Percentiles rank a stretch among this genome's conserved stretches.
These are phyloP conservation scores for Colletotrichum costaricense DNA, from an alignment of 2,329 filamentous ascomycete species.

Conservation along the genomic window DNA sequence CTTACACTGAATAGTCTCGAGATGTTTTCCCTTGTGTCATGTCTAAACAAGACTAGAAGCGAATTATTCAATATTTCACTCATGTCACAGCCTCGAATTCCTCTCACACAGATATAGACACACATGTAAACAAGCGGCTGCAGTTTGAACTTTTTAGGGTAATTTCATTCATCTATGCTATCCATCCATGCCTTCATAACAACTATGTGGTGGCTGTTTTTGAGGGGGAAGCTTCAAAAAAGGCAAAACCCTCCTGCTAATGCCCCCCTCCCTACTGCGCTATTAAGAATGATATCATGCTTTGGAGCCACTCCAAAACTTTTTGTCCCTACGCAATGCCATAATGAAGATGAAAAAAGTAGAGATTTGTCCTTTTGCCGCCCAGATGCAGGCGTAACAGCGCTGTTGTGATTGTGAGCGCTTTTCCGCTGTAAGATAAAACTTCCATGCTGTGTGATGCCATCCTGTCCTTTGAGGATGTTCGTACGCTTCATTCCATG, in stretches of 20 bases:
- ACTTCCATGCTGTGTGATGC: background rate
- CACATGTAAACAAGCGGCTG: background rate
- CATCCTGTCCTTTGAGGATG: background rate
- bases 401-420: constrained; percentile 11
- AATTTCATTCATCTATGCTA: background rate
- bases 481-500: background rate
- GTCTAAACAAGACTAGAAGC: constrained; percentile 3
- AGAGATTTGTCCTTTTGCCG: constrained; percentile 24
- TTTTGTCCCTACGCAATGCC: constrained; percentile 20
- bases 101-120: background rate
- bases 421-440: background rate
- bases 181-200: background rate
- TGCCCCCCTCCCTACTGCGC: background rate
- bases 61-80: background rate
- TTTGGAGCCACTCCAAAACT: background rate
- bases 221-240: background rate
- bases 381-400: background rate
- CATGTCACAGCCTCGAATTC: background rate
- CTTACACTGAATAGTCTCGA: background rate
- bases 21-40: background rate
- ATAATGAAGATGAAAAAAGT: background rate
- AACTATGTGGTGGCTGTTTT: background rate
- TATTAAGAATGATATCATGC: constrained; percentile 23
- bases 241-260: background rate
- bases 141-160: background rate